Evolutionary conservation across 2,329 filamentous ascomycete genomes (phyloP).

Genomic region (Botryotinia convoluta): DNA sequence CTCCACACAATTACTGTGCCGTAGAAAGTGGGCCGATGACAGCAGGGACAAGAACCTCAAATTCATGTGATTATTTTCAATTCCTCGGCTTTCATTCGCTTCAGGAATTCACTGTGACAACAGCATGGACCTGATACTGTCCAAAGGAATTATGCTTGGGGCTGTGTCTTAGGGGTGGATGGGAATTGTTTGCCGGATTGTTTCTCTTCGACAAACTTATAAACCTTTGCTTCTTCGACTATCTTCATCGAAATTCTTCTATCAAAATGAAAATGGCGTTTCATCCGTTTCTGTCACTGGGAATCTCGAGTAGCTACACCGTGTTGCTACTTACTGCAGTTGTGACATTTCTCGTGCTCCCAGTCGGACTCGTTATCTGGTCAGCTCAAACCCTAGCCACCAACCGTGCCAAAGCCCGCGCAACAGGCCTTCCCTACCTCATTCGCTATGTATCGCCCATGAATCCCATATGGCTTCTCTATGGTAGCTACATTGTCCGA

Average conservation of each 20-base stretch:
- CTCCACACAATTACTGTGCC: not conserved
- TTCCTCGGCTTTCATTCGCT: not conserved
- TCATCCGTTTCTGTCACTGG: not conserved
- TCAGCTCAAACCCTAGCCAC: not conserved
- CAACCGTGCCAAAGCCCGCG: not conserved
- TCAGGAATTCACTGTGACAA: not conserved
- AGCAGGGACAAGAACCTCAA: not conserved
- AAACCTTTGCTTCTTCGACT: not conserved
- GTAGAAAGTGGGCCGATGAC: not conserved
- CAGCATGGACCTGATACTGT: not conserved
- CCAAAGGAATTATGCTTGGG: not conserved
- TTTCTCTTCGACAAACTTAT: not conserved
- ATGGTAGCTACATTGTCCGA: conserved; percentile 9
- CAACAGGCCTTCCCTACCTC: not conserved
- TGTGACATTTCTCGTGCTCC: not conserved
- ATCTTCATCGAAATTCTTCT: not conserved
- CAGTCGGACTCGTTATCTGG: not conserved
- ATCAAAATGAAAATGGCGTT: not conserved
- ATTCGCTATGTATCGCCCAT: not conserved
- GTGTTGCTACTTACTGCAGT: not conserved
- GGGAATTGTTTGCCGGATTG: not conserved
- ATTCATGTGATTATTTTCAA: not conserved
- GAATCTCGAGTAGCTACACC: not conserved
- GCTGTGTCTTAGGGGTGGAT: not conserved
- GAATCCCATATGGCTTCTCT: conserved; percentile 9